Conservation (phyloP, 2,329 filamentous ascomycete species). For the Microdochium paspali region DNA sequence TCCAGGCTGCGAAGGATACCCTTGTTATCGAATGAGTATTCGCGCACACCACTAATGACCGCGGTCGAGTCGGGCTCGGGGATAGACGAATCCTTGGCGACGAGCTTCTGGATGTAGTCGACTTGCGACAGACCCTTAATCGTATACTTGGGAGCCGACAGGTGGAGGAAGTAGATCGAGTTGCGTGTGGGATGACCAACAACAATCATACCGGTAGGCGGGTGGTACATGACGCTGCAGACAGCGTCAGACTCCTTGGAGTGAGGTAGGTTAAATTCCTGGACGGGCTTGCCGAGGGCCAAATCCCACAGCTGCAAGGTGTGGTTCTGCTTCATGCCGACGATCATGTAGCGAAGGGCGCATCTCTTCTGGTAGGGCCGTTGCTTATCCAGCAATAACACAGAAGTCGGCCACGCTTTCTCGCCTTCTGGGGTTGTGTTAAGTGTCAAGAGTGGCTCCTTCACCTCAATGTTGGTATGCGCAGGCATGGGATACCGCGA, state of each 20-base stretch:
- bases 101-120: conserved; percentile 72
- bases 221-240: conserved; percentile 92
- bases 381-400: conserved; percentile 92
- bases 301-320: conserved; percentile 98
- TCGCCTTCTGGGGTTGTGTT: conserved; percentile 79
- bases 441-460: conserved; percentile 77
- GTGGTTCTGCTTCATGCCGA: conserved; percentile 96
- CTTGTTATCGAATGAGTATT: conserved; percentile 84
- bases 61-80: conserved; percentile 89
- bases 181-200: conserved; percentile 95
- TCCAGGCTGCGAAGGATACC: conserved; percentile 84
- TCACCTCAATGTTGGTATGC: conserved; percentile 62
- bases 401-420: conserved; percentile 94
- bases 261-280: conserved; percentile 94
- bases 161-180: conserved; percentile 92
- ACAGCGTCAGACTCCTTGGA: conserved; percentile 96
- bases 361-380: conserved; percentile 85
- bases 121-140: conserved; percentile 78
- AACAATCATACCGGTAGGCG: conserved; percentile 83
- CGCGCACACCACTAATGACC: conserved; percentile 92
- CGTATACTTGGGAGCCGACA: conserved; percentile 90
- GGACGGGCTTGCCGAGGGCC: conserved; percentile 86
- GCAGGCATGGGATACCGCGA: conserved; percentile 41
- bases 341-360: conserved; percentile 88
- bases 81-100: conserved; percentile 60